Conservation (phyloP, 768 basidiomycete genomes). For the Thelephora ganbajun region DNA sequence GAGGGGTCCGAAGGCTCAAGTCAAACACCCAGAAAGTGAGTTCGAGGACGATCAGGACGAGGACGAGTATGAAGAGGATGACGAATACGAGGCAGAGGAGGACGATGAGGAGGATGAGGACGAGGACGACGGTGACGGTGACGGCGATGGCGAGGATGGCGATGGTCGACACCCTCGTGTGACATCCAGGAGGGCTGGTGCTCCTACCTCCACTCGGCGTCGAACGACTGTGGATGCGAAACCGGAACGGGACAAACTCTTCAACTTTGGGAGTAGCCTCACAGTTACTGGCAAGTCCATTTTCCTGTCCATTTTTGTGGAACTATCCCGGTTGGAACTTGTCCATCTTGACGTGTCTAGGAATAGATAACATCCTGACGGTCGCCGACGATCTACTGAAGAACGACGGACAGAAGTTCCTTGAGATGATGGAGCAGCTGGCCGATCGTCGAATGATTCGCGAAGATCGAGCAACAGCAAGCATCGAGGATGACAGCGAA, state of each 20-base stretch:
- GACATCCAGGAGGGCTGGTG: constrained; percentile 10
- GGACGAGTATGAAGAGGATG: constrained; percentile 37
- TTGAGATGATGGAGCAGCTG: constrained; percentile 99
- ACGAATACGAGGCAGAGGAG: constrained; percentile 42
- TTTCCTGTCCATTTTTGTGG: constrained; percentile 7
- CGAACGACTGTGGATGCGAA: constrained; percentile 28
- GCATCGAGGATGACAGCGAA: constrained; percentile 31
- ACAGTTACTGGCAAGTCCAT: constrained; percentile 60
- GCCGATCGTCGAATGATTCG: constrained; percentile 89
- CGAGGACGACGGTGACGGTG: constrained; percentile 62
- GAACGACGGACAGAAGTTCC: constrained; percentile 96
- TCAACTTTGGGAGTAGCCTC: constrained; percentile 69
- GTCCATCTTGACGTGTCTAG: constrained; percentile 22
- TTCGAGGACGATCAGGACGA: constrained; percentile 55
- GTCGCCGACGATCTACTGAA: constrained; percentile 97
- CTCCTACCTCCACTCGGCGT: constrained; percentile 12
- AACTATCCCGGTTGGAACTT: background rate
- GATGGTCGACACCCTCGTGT: constrained; percentile 17
- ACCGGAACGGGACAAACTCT: constrained; percentile 48
- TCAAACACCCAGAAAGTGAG: constrained; percentile 42
- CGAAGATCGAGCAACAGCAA: constrained; percentile 51
- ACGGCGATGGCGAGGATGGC: constrained; percentile 47
- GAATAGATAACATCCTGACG: constrained; percentile 89
- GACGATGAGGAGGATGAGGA: constrained; percentile 57
- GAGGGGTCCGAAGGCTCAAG: constrained; percentile 21